phyloP scores from a whole-genome alignment of 306 rosid species.

The Sechiopsis laciniata region DNA sequence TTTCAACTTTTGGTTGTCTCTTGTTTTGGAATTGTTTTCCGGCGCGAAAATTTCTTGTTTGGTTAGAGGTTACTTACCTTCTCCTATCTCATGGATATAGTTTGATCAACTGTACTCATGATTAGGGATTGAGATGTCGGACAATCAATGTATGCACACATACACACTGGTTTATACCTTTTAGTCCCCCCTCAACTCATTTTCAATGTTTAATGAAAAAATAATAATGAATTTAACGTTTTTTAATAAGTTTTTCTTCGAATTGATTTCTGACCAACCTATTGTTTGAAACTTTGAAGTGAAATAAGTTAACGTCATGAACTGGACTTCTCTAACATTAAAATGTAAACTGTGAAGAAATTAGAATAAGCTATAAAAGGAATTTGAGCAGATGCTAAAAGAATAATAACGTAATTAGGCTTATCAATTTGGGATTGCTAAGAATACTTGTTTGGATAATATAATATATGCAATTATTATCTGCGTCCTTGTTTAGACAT shows the following conservation, averaged over 20 bases:
- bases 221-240: too few relatives aligned
- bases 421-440: too few relatives aligned
- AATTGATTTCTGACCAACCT: background rate
- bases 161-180: too few relatives aligned
- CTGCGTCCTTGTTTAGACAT: background rate
- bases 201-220: too few relatives aligned
- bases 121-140: too few relatives aligned
- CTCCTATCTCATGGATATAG: background rate
- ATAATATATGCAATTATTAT: background rate
- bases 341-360: background rate
- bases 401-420: background rate
- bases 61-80: background rate
- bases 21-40: background rate
- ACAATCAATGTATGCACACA: too few relatives aligned
- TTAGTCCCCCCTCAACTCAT: too few relatives aligned
- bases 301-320: background rate
- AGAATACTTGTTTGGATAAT: too few relatives aligned
- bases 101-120: background rate
- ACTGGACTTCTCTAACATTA: background rate
- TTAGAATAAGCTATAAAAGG: background rate
- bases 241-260: background rate
- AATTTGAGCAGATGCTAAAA: background rate
- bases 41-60: background rate
- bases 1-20: background rate
- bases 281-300: conserved; percentile 3